Base-by-base conservation (phyloP, 306 rosid genomes). In the Cicer bijugum region DNA sequence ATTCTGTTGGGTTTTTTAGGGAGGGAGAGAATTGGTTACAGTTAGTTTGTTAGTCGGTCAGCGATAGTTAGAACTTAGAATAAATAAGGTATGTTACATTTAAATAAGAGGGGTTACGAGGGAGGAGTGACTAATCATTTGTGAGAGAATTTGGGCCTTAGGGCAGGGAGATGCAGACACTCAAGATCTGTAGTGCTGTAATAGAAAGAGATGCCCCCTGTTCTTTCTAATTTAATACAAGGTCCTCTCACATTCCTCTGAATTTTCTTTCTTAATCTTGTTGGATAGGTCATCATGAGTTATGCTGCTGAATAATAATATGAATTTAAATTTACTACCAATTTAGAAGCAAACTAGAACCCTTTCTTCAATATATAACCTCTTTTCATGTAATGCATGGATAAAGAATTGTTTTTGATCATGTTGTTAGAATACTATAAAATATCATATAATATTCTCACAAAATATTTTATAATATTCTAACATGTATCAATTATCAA, bases 311-410 rank as follows among this genome's bases (percentile, higher is more conserved):
- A 19, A 12, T 72, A 56, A 16, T 17, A 39, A 40, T 71, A 42
- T 12, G 6, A 47, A 63, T 15, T 63, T n/a, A 63, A 63, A 63
- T 63, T 63, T 63, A 16, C 17, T 43, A 38, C 35, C 62, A 77
- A 35, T 38, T 28, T 17, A 16, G 43, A 67, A 56, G 69, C 42
- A 45, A 76, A 15, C 43, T 12, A 56, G 48, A 66, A 55, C 59
- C 57, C 58, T 15, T 20, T 15, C 1, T 7, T 12, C 58, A 52
- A 16, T 52, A 16, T 6, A 50, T n/a, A 50, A n/a, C 19, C 7
- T 50, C 15, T 0, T 50, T 50, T 14, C 20, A 50, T 16, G 56
- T 50, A 50, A 50, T 50, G 15, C 20, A 6, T 14, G 20, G 56
- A 50, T 50, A 19, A 50, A n/a, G 9, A 50, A 50, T 4, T 4